Base-by-base conservation (phyloP, 495 filamentous ascomycete genomes). In the Filosporella fistucella region DNA sequence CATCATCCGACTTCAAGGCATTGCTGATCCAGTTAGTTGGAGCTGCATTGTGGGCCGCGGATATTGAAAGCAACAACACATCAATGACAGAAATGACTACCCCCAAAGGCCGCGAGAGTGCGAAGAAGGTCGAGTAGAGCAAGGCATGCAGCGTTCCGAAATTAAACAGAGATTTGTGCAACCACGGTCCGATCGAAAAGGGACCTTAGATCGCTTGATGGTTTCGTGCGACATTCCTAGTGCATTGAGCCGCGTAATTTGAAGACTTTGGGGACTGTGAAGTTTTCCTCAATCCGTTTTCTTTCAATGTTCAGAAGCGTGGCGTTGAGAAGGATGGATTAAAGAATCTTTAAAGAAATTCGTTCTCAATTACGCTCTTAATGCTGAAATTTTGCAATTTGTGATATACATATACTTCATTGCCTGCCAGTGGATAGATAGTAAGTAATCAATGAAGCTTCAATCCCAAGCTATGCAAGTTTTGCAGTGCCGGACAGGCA, bases 31-130 rank as follows among this genome's bases (percentile, higher is more conserved):
- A 12, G 45, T 50, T 34, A 71, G 71, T 91, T 40, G 93, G 91
- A 1, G 93, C 93, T 20, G 93, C 90, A 16, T 70, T 98, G 22
- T 98, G 89, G 89, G 91, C 93, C 17, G 84, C 88, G 6, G 91
- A 96, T 68, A 77, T 96, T 44, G 93, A 97, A 66, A 73, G 76
- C 49, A 75, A 69, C 51, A 70, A 68, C 35, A 68, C 57, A 23
- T 42, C 60, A 37, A 73, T 73, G 71, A 61, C 63, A 23, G 52
- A 65, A 42, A 69, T 66, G 25, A 82, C 77, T 9, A 74, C 75
- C 16, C 76, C 78, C 1, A 68, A 60, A 4, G 57, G 83, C 43
- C 68, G 68, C 39, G 77, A 78, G 37, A 61, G 75, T 46, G 72
- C 70, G 13, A 76, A 73, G 60, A 80, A 77, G 52, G 72, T 70